These are phyloP conservation scores for Moesziomyces aphidis DNA, from an alignment of 1,284 basidiomycete species.

Conservation along the genomic window DNA sequence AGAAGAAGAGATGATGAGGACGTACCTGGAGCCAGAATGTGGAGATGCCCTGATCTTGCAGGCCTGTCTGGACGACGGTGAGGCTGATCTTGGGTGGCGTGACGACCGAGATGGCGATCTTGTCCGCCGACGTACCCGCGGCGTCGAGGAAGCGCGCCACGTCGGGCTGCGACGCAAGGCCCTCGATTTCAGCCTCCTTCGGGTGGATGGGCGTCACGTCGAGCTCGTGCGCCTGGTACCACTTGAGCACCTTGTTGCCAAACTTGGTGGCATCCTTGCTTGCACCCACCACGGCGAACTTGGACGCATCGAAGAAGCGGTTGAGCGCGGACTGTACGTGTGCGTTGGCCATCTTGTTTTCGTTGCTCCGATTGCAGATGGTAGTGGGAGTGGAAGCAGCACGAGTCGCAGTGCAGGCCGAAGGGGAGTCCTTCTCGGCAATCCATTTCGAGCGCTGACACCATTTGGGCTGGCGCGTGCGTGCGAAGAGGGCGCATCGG, in stretches of 20 bases:
- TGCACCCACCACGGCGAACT: conserved; percentile 61
- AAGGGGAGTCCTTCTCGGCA: neutral
- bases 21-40: conserved; percentile 62
- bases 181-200: conserved; percentile 54
- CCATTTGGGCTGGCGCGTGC: conserved; percentile 4
- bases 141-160: conserved; percentile 23
- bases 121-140: conserved; percentile 23
- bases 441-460: conserved; percentile 15
- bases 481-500: conserved; percentile 19
- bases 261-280: conserved; percentile 61
- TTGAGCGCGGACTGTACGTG: conserved; percentile 41
- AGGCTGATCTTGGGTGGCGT: conserved; percentile 62
- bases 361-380: neutral
- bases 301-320: conserved; percentile 53
- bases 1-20: neutral
- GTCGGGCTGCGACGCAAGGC: conserved; percentile 25
- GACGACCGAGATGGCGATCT: conserved; percentile 60
- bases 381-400: conserved; percentile 5
- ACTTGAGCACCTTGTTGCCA: conserved; percentile 64
- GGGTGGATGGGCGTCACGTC: conserved; percentile 61
- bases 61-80: conserved; percentile 49
- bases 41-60: conserved; percentile 47
- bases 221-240: conserved; percentile 58
- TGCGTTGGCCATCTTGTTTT: conserved; percentile 26
- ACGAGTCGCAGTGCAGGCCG: neutral